phyloP scores from a whole-genome alignment of 352 stramenopile genomes.

The Globisporangium uncinulatum region DNA sequence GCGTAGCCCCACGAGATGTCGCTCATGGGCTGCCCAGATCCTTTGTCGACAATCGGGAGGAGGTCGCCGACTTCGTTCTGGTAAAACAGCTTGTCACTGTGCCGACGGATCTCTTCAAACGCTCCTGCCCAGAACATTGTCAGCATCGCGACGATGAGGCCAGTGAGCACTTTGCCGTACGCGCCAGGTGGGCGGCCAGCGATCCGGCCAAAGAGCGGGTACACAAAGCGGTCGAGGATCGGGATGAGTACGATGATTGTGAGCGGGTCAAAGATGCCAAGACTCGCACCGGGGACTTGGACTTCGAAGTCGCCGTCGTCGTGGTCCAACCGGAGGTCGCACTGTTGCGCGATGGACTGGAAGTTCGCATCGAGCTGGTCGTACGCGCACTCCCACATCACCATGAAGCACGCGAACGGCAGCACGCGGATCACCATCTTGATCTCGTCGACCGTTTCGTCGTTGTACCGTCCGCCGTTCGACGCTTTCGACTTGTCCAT shows the following conservation, averaged over 20 bases:
- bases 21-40: conserved; percentile 71
- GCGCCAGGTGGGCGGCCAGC: conserved; percentile 57
- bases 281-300: conserved; percentile 68
- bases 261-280: conserved; percentile 84
- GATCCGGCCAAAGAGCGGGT: conserved; percentile 52
- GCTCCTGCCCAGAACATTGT: conserved; percentile 83
- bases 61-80: conserved; percentile 17
- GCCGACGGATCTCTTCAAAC: conserved; percentile 72
- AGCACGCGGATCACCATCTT: conserved; percentile 83
- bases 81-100: conserved; percentile 38
- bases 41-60: conserved; percentile 40
- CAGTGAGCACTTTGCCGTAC: conserved; percentile 77
- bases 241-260: conserved; percentile 81
- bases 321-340: conserved; percentile 51
- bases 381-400: conserved; percentile 87
- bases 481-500: conserved; percentile 85
- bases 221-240: conserved; percentile 66
- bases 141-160: conserved; percentile 66
- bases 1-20: conserved; percentile 78
- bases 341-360: conserved; percentile 84
- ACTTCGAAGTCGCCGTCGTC: conserved; percentile 29
- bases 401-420: conserved; percentile 85
- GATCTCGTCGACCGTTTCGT: conserved; percentile 81
- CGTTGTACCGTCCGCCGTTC: conserved; percentile 74
- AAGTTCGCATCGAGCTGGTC: conserved; percentile 86